These are phyloP conservation scores for Dictyostelium brefeldianum DNA, from an alignment of 78 protist genomes.

Conservation along the genomic window DNA sequence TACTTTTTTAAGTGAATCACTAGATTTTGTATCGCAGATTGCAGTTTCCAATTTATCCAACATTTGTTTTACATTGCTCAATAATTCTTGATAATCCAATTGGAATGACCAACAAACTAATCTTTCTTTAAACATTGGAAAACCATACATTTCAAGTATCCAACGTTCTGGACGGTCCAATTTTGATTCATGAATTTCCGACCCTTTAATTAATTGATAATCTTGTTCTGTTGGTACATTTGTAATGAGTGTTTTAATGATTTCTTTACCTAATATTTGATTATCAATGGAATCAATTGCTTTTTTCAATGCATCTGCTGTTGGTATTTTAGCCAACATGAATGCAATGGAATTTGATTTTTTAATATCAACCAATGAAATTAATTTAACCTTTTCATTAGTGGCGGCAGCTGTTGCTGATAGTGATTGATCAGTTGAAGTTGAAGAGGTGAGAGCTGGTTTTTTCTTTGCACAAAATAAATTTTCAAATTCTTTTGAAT, in stretches of 20 bases:
- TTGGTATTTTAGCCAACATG: constrained; percentile 66
- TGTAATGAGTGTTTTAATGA: constrained; percentile 25
- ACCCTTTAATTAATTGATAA: constrained; percentile 44
- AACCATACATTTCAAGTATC: constrained; percentile 60
- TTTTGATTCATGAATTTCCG: constrained; percentile 16
- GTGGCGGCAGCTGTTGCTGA: not conserved
- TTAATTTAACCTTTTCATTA: constrained; percentile 52
- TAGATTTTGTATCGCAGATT: constrained; percentile 18
- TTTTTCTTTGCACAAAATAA: constrained; percentile 73
- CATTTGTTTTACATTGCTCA: not conserved
- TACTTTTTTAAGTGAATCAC: constrained; percentile 20
- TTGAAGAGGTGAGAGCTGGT: not conserved
- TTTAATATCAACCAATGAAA: constrained; percentile 47
- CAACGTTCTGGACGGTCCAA: constrained; percentile 73
- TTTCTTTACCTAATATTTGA: constrained; percentile 13
- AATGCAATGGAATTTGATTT: constrained; percentile 78
- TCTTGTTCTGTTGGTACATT: constrained; percentile 51
- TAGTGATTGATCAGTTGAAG: not conserved
- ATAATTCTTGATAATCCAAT: constrained; percentile 29
- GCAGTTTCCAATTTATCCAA: constrained; percentile 25
- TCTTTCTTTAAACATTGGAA: constrained; percentile 52
- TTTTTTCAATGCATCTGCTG: constrained; percentile 28
- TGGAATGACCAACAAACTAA: constrained; percentile 54
- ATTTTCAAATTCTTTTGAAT: constrained; percentile 65
- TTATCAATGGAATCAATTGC: constrained; percentile 32